Evolutionary conservation across 495 filamentous ascomycete genomes (phyloP), one percentile per base, ranked within the genome.

Genomic region (Penicillium riverlandense): DNA sequence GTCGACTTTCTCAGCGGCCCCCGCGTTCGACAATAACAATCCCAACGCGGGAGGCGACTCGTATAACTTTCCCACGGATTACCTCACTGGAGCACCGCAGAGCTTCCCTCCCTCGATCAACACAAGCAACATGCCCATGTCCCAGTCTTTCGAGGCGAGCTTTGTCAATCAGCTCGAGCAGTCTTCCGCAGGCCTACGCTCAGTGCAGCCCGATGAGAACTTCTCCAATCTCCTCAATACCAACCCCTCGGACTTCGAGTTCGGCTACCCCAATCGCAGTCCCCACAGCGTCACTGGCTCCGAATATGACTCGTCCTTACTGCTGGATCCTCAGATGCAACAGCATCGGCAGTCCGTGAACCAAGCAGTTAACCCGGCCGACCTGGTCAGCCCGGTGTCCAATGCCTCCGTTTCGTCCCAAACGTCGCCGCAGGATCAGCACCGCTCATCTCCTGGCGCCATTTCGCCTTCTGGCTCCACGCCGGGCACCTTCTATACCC

Each of bases 311-410:
- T 63, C 69, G 38, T 64, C 67, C 14, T 48, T 66, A 22, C 45
- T 77, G 51, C 49, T 77, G 15, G 72, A 77, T 45, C 66, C 70
- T n/a, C 69, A 71, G 45, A 59, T 68, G 50, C 65, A 70, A 13
- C 47, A 56, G 30, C 53, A 59, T 31, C 51, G 59, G 9, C 68
- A 73, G 49, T 54, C 67, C 5, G 50, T 54, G 42, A 66, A 71
- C 46, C 70, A 74, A 45, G 70, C 70, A 0, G 66, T 83, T 47
- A 77, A 83, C 38, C 82, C 82, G 30, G 76, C 76, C 42, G 76
- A 83, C 49, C 70, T 88, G 43, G 76, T 86, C 65, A 81, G 78
- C 62, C 82, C 83, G 57, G 85, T 87, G 69, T 73, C 82, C 11
- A 85, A 85, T 57, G 68, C 76, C 29, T 76, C 80, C 12, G 82